These are phyloP conservation scores for Pigoraptor vietnamica DNA, from an alignment of 78 protist genomes.

Conservation along the genomic window DNA sequence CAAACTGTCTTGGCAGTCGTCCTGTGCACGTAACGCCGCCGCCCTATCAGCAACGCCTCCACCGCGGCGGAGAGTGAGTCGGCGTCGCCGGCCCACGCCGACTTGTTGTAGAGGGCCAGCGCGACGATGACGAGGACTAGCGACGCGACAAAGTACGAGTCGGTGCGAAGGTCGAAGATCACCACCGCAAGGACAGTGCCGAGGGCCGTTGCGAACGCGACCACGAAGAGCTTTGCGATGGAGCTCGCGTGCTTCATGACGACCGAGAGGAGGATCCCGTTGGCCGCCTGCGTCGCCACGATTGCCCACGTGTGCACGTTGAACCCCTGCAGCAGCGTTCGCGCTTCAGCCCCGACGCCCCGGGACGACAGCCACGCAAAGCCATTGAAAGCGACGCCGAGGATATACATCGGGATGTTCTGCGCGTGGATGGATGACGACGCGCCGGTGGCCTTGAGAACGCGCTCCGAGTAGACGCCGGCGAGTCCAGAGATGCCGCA, in stretches of 20 bases:
- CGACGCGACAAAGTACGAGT: neutral
- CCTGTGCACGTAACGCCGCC: too few species aligned
- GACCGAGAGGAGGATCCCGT: neutral
- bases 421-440: neutral
- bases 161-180: neutral
- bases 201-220: neutral
- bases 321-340: neutral
- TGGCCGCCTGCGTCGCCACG: neutral
- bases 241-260: slow-evolving; percentile 10
- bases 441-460: neutral
- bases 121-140: neutral
- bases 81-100: slow-evolving; percentile 1
- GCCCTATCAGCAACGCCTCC: too few species aligned
- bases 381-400: neutral
- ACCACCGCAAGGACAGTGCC: neutral
- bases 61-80: too few species aligned
- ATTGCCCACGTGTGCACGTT: neutral
- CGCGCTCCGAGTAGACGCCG: neutral
- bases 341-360: neutral
- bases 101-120: neutral
- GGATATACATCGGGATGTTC: neutral
- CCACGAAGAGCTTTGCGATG: neutral
- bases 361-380: neutral
- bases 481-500: neutral
- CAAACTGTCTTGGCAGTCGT: too few species aligned